These are phyloP conservation scores for Antrodiella citrinella DNA, from an alignment of 768 basidiomycete genomes.

Conservation along the genomic window DNA sequence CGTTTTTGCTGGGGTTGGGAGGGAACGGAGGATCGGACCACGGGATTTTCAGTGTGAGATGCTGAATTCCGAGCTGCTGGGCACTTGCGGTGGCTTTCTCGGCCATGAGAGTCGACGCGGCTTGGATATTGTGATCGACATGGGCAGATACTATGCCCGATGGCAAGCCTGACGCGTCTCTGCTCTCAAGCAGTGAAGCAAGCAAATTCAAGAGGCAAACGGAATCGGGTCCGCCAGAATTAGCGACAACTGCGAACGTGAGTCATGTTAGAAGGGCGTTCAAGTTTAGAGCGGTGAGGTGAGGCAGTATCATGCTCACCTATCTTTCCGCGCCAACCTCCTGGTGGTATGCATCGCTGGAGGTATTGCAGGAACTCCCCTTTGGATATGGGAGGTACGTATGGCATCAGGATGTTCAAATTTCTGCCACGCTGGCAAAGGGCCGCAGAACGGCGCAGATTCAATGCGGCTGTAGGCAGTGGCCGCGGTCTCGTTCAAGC, in stretches of 20 bases:
- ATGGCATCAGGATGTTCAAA: too few species aligned
- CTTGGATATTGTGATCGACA: slow-evolving; percentile 65
- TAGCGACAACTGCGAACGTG: slow-evolving; percentile 51
- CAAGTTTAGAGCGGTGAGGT: too few species aligned
- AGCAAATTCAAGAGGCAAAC: slow-evolving; percentile 70
- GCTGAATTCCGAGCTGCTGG: slow-evolving; percentile 32
- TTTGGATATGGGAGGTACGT: slow-evolving; percentile 28
- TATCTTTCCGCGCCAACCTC: slow-evolving; percentile 41
- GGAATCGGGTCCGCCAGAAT: slow-evolving; percentile 81
- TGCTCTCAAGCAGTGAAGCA: slow-evolving; percentile 30
- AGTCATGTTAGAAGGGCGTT: too few species aligned
- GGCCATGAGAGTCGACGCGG: slow-evolving; percentile 49
- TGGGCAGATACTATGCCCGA: slow-evolving; percentile 45
- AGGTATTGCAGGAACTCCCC: slow-evolving; percentile 45
- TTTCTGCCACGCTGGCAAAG: too few species aligned
- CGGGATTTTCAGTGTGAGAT: slow-evolving; percentile 38
- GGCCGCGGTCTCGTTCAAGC: too few species aligned
- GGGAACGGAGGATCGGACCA: slow-evolving; percentile 56
- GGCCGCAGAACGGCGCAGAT: too few species aligned
- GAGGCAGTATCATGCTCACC: slow-evolving; percentile 34
- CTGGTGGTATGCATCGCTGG: slow-evolving; percentile 36
- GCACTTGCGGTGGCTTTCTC: slow-evolving; percentile 37
- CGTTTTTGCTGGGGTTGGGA: slow-evolving; percentile 28
- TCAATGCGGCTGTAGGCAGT: too few species aligned
- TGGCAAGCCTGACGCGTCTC: slow-evolving; percentile 13